A percentile compares a stretch with the other conserved stretches of the same genome.
Conservation (phyloP, 1,284 basidiomycete species). For the Takashimella koratensis region DNA sequence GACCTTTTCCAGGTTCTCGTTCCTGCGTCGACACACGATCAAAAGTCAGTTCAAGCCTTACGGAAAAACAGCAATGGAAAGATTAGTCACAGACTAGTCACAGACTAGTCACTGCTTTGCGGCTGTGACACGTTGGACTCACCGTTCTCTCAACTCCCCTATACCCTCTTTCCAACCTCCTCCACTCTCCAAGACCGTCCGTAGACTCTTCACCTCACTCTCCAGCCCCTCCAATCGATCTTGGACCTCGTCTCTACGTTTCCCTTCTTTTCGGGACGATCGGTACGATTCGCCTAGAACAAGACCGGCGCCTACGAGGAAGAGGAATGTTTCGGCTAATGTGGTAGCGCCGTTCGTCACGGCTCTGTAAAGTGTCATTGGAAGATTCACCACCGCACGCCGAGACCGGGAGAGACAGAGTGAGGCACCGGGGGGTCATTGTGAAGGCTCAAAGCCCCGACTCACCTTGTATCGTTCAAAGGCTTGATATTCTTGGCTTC, state of each 20-base stretch:
- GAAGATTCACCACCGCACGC: too few species aligned
- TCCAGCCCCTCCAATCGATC: constrained; percentile 60
- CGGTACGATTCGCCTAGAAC: constrained; percentile 78
- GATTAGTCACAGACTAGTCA: too few species aligned
- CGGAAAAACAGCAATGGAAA: too few species aligned
- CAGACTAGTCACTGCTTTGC: too few species aligned
- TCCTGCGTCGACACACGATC: too few species aligned
- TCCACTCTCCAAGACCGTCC: constrained; percentile 16
- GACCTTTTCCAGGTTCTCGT: constrained; percentile 58
- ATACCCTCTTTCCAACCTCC: constrained; percentile 18
- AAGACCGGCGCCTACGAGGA: constrained; percentile 68
- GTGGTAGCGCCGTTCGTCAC: constrained; percentile 84
- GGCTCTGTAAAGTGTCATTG: constrained; percentile 56
- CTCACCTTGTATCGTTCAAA: constrained; percentile 73
- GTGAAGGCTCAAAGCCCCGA: too few species aligned
- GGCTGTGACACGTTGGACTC: too few species aligned
- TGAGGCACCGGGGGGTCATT: too few species aligned
- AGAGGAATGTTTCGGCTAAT: constrained; percentile 81
- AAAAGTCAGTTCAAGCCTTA: too few species aligned
- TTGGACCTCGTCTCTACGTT: constrained; percentile 68
- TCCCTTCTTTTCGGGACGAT: constrained; percentile 66
- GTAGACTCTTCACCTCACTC: constrained; percentile 49
- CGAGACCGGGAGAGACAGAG: too few species aligned
- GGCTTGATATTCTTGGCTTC: constrained; percentile 72
- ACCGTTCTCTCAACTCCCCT: constrained; percentile 30